Evolutionary conservation across 2,329 filamentous ascomycete genomes (phyloP).

Genomic region (Akanthomyces uredinophilus): DNA sequence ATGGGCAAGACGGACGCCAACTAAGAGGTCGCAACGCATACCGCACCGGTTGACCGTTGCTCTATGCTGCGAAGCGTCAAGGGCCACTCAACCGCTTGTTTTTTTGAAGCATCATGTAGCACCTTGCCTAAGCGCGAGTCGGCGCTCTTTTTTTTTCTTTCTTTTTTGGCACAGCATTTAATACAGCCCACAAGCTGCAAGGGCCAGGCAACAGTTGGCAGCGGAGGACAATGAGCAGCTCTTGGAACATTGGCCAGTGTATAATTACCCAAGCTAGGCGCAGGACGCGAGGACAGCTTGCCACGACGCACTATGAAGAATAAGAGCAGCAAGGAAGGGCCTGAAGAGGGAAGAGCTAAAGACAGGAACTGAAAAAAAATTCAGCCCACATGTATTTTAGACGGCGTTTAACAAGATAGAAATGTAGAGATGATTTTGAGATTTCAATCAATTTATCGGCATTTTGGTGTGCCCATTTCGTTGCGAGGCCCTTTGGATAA

Average conservation of each 20-base stretch:
- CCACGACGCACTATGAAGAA: background rate
- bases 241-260: background rate
- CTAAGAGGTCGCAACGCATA: constrained; percentile 1
- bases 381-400: constrained; percentile 5
- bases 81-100: background rate
- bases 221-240: background rate
- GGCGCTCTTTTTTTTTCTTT: background rate
- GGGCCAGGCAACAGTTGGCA: background rate
- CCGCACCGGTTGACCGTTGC: background rate
- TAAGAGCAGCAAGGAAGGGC: background rate
- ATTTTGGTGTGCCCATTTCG: no score
- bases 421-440: constrained; percentile 7
- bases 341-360: background rate
- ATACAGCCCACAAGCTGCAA: background rate
- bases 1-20: constrained; percentile 34
- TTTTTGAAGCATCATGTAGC: background rate
- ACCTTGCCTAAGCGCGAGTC: background rate
- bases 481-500: no score
- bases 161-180: background rate
- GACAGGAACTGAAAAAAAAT: background rate
- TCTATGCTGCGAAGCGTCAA: background rate
- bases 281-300: constrained; percentile 9
- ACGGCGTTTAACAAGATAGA: constrained; percentile 13
- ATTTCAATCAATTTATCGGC: background rate
- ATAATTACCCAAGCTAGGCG: constrained; percentile 10